A percentile compares a stretch with the other conserved stretches of the same genome.
phyloP scores from a whole-genome alignment of 176 grass and related monocot species.

The Triticum timopheevii region DNA sequence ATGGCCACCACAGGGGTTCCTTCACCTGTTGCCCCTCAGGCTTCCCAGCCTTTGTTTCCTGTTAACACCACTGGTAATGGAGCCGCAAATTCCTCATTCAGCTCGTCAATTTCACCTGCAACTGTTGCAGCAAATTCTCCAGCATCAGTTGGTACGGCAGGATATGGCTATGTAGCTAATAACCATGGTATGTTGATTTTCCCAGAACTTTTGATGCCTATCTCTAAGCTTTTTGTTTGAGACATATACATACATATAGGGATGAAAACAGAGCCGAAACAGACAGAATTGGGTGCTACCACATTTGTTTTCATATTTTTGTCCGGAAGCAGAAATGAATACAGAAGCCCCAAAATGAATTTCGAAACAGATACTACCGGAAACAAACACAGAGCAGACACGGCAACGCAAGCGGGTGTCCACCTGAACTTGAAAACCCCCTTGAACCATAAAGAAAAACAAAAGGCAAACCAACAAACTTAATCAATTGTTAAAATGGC shows the following conservation, averaged over 20 bases:
- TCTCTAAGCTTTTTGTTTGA: background rate
- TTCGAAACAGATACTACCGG: too few relatives aligned
- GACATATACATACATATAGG: background rate
- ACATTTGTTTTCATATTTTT: too few relatives aligned
- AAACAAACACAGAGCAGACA: too few relatives aligned
- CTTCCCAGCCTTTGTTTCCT: slow-evolving; percentile 90
- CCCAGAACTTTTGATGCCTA: background rate
- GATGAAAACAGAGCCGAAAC: too few relatives aligned
- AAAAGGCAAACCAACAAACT: too few relatives aligned
- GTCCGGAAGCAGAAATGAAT: too few relatives aligned
- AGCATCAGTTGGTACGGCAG: slow-evolving; percentile 35
- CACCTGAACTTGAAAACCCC: too few relatives aligned
- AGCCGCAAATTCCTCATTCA: slow-evolving; percentile 49
- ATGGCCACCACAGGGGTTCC: slow-evolving; percentile 57
- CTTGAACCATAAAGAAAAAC: too few relatives aligned
- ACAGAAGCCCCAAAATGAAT: too few relatives aligned
- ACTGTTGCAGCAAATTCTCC: slow-evolving; percentile 58
- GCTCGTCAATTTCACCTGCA: slow-evolving; percentile 39
- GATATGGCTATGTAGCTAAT: slow-evolving; percentile 43
- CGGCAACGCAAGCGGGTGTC: too few relatives aligned
- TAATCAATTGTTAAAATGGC: too few relatives aligned
- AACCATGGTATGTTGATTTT: slow-evolving; percentile 67
- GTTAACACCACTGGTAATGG: slow-evolving; percentile 64
- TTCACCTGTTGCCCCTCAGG: slow-evolving; percentile 50
- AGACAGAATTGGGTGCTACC: too few relatives aligned